Base-by-base conservation (phyloP, 805 yeast genomes). In the Clavispora phyllophila region DNA sequence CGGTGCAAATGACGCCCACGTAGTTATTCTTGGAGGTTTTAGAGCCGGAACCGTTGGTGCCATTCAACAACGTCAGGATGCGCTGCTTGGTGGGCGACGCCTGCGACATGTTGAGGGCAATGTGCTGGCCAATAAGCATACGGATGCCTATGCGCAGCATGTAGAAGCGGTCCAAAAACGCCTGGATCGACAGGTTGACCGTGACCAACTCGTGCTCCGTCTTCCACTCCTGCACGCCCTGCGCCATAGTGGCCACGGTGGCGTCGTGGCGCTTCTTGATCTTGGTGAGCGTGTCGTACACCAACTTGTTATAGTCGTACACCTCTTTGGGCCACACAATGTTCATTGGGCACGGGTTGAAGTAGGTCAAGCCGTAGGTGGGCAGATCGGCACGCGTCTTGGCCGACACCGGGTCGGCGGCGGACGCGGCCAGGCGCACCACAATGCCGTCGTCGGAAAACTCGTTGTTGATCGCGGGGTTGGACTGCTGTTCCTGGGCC, bases 91-190 rank as follows among this genome's bases (percentile, higher is more conserved):
- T 62, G 18, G 71, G 69, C 39, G 65, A 64, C 15, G 65, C 65
- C 53, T 84, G 84, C 37, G 83, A 81, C 71, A 77, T 76, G 65
- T 81, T 82, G 40, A 88, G 73, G 1, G 96, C 91, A 50, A 88
- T 83, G 55, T 88, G 95, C 66, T 88, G 96, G n/a, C 96, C 96
- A 56, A 88, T 86, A 32, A 88, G 74, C 95, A 89, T 89, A 50
- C 96, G 75, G 47, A 89, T 89, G 2, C 96, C 96, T 48, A 89
- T 89, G 45, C 96, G 74, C 41, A 88, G 82, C 89, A 88, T 82
- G 68, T 89, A 88, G 59, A 88, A 88, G 25, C 93, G 64, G 65
- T 89, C 96, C 48, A 88, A 68, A 57, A 89, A 88, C 13, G 80
- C 74, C 63, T 89, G 96, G 27, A 89, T 80, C 10, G 87, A 78